Percentiles rank a stretch among this genome's conserved stretches.
phyloP scores from a whole-genome alignment of 768 basidiomycete genomes.

The Gautieria morchelliformis region DNA sequence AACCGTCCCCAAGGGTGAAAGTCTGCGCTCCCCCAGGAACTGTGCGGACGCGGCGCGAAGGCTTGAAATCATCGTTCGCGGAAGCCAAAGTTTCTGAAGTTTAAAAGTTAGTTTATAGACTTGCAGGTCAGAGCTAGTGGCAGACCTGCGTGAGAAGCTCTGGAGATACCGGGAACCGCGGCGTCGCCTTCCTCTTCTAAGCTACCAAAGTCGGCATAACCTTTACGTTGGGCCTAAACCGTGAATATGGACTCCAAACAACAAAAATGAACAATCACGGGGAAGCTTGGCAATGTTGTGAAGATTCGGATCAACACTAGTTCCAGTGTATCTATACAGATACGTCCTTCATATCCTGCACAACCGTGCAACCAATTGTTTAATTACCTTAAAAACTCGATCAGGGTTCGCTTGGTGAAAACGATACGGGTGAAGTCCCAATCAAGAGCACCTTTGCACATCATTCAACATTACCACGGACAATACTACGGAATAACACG shows the following conservation, averaged over 20 bases:
- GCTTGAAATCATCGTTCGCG: conserved; percentile 32
- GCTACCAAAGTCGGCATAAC: conserved; percentile 12
- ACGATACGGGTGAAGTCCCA: conserved; percentile 72
- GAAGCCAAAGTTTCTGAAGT: conserved; percentile 2
- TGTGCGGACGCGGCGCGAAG: conserved; percentile 47
- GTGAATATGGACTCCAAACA: conserved; percentile 2
- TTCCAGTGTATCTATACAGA: conserved; percentile 51
- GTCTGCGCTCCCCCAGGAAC: conserved; percentile 41
- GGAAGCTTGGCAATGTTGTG: conserved; percentile 67
- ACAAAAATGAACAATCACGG: conserved; percentile 31
- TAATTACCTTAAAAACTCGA: conserved; percentile 69
- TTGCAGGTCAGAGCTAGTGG: conserved; percentile 1
- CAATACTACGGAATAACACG: conserved; percentile 12
- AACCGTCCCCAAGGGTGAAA: conserved; percentile 35
- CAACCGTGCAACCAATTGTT: not conserved
- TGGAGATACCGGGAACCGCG: conserved; percentile 8
- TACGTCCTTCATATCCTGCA: not conserved
- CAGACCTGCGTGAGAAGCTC: conserved; percentile 7
- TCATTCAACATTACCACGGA: not conserved
- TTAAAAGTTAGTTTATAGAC: not conserved
- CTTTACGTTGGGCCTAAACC: conserved; percentile 1
- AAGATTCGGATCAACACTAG: conserved; percentile 70
- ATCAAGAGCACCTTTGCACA: conserved; percentile 56
- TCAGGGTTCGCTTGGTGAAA: conserved; percentile 66
- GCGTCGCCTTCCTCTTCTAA: conserved; percentile 14